phyloP scores from a whole-genome alignment of 2,329 filamentous ascomycete species.

The Ophiostoma perfectum region DNA sequence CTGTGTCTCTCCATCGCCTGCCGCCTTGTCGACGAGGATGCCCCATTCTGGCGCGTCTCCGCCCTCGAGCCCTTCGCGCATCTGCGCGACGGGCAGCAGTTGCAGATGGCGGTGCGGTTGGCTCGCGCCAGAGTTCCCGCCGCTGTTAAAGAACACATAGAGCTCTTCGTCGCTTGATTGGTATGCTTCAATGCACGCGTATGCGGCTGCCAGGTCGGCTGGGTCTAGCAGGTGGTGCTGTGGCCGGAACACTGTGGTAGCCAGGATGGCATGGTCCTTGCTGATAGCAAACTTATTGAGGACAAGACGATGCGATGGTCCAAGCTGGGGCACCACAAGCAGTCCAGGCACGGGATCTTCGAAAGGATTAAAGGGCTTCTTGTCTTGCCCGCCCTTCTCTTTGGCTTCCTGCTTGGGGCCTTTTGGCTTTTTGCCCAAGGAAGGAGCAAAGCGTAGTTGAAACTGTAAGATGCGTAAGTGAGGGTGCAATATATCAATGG shows the following conservation, averaged over 20 bases:
- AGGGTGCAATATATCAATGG: no score
- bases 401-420: conserved; percentile 27
- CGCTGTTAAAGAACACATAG: conserved; percentile 67
- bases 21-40: conserved; percentile 40
- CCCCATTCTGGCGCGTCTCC: conserved; percentile 39
- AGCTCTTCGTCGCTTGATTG: conserved; percentile 36
- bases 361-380: conserved; percentile 55
- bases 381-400: neutral
- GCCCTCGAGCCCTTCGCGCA: conserved; percentile 49
- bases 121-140: conserved; percentile 61
- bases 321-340: conserved; percentile 45
- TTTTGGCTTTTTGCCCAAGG: conserved; percentile 63
- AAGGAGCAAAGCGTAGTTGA: conserved; percentile 65
- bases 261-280: conserved; percentile 65
- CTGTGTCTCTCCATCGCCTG: neutral
- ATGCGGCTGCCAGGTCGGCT: conserved; percentile 56
- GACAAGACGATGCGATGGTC: conserved; percentile 53
- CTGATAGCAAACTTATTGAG: conserved; percentile 73
- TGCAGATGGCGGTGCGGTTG: conserved; percentile 69
- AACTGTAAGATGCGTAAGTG: conserved; percentile 44
- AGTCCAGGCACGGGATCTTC: conserved; percentile 53
- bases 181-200: conserved; percentile 57
- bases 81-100: conserved; percentile 59
- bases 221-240: conserved; percentile 60
- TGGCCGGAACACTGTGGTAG: conserved; percentile 56